Conservation (phyloP, 2,329 filamentous ascomycete species). For the Scedosporium boydii region DNA sequence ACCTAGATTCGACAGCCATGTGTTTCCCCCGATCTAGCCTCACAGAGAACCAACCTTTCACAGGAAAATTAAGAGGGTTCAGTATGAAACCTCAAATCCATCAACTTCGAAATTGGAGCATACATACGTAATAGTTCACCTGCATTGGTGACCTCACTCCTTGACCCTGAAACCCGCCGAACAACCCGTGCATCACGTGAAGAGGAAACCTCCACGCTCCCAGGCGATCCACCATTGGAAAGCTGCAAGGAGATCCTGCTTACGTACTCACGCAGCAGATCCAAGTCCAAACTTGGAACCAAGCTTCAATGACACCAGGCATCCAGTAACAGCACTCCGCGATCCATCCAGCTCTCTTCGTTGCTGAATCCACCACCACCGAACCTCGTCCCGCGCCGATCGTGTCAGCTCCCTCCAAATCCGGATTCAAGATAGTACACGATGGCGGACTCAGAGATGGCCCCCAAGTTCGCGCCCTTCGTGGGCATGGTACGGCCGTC, state of each 20-base stretch:
- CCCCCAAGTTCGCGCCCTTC: constrained; percentile 79
- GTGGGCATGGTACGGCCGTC: constrained; percentile 66
- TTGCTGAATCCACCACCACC: background rate
- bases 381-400: background rate
- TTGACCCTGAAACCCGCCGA: background rate
- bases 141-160: background rate
- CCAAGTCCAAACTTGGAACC: background rate
- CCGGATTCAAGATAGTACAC: constrained; percentile 12
- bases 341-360: background rate
- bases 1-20: background rate
- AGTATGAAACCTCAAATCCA: background rate
- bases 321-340: background rate
- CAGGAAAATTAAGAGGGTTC: background rate
- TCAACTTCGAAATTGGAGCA: background rate
- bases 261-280: background rate
- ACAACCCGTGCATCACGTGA: background rate
- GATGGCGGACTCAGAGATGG: constrained; percentile 49
- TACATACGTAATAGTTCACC: background rate
- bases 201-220: background rate
- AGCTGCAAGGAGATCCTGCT: background rate
- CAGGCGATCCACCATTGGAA: no score
- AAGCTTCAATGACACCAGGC: background rate
- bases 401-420: background rate
- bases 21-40: background rate
- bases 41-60: background rate